Evolutionary conservation across 192 early-diverging fungal genomes (phyloP), one percentile per base, ranked within the genome.

Genomic region (Obelidium mucronatum): DNA sequence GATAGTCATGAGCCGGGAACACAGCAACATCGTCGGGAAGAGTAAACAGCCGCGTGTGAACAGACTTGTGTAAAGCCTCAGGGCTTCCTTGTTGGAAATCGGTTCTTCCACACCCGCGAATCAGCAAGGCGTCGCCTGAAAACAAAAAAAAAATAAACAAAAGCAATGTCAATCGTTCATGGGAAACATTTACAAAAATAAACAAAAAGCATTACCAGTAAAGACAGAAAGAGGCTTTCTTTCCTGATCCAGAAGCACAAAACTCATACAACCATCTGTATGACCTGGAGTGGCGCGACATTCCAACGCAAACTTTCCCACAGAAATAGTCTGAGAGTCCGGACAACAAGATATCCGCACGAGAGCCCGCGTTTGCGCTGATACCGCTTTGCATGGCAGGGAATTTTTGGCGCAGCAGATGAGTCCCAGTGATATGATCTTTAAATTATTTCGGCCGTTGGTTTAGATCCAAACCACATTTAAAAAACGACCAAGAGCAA

Each of bases 71-170:
- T 24, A 79, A 54, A 31, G 5, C 6, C n/a, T 22, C 26, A 15
- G 78, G 4, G 31, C 28, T 34, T 13, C 78, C 78, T 68, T 68
- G 66, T 42, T 75, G 73, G 63, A 79, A 79, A 79, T 79, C 78
- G 28, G 78, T 79, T 67, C 78, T 6, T 40, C 78, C 78, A 56
- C 78, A 79, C 28, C 78, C 78, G 11, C 73, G 33, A 37, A 79
- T 76, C 11, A 79, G 37, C 22, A 79, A 34, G 17, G 78, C 33
- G 62, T 79, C 78, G 19, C 76, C 76, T n/a, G n/a, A n/a, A n/a
- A n/a, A n/a, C n/a, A n/a, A n/a, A n/a, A n/a, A n/a, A n/a, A n/a
- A n/a, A n/a, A n/a, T n/a, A n/a, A n/a, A n/a, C n/a, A n/a, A n/a
- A n/a, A n/a, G n/a, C n/a, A n/a, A n/a, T n/a, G n/a, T n/a, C n/a